A percentile compares a stretch with the other conserved stretches of the same genome.
Evolutionary conservation across 78 protist species (phyloP).

Genomic region (Goniomonas avonlea): DNA sequence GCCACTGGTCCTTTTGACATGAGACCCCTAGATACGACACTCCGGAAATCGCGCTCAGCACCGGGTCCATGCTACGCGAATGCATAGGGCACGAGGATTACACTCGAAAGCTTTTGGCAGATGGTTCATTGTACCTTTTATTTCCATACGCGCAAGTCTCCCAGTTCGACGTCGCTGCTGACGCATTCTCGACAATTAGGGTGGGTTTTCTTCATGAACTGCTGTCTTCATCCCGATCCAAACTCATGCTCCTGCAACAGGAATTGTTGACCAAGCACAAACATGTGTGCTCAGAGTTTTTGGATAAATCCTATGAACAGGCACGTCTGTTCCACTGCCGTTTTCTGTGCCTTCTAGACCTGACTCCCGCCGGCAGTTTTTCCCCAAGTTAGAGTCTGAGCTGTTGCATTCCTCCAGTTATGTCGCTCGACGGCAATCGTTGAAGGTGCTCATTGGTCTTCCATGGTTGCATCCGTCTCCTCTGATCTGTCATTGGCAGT

Average conservation of each 20-base stretch:
- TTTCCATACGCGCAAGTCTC: constrained; percentile 60
- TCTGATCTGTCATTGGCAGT: constrained; percentile 2
- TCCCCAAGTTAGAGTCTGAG: constrained; percentile 50
- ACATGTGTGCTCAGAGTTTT: constrained; percentile 52
- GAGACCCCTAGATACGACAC: constrained; percentile 43
- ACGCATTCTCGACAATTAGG: constrained; percentile 83
- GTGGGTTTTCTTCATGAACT: not conserved
- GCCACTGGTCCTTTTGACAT: not conserved
- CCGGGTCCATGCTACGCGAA: constrained; percentile 82
- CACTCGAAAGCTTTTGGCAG: constrained; percentile 41
- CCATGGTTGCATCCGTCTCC: not conserved
- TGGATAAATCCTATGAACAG: constrained; percentile 63
- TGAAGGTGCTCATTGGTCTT: constrained; percentile 57
- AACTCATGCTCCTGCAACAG: too few relatives aligned
- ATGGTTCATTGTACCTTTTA: constrained; percentile 37
- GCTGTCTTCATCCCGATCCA: not conserved
- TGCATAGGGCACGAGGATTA: constrained; percentile 56
- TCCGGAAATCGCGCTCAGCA: constrained; percentile 61
- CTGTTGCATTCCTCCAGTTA: constrained; percentile 69
- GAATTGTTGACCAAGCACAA: constrained; percentile 80
- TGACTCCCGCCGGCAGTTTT: not conserved
- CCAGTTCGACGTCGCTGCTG: constrained; percentile 85
- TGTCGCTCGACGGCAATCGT: constrained; percentile 77
- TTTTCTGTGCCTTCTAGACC: not conserved
- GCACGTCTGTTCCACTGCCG: constrained; percentile 14